Base-by-base conservation (phyloP, 306 rosid genomes). In the Fragaria ananassa region DNA sequence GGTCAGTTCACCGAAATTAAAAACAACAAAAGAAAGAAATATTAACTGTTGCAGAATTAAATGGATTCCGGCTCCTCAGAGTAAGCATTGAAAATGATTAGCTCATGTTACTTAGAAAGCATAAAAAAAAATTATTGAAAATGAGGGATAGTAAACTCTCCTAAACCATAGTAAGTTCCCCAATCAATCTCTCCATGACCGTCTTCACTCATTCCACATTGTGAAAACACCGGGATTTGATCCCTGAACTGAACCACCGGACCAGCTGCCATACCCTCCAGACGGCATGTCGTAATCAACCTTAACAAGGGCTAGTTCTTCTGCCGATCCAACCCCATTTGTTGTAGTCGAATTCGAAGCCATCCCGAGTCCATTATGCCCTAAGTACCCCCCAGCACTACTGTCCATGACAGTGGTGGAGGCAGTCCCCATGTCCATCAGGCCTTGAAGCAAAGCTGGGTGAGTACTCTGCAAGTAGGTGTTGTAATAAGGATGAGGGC, bases 271-370 rank as follows among this genome's bases (percentile, higher is more conserved):
- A 50, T 89, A 90, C 25, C 80, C 87, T 0, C 88, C 97, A 1
- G 86, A 66, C 14, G 86, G 85, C 91, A 92, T 84, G 61, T 89
- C 96, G 46, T 92, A 96, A 77, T 92, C 99, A 39, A 89, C 94
- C 87, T 96, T 92, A 21, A 91, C 98, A 64, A 87, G 69, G 0
- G 88, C 83, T 21, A 88, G 87, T 54, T 92, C 96, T 58, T 89
- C 96, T 1, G 79, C 81, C 1, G 86, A 35, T 6, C 86, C 87
- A 34, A 68, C 80, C 4, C 71, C 83, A n/a, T 76, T 66, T 5
- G 74, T 57, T 8, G 82, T 45, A 10, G 84, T n/a, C 4, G 88
- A 74, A 47, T 80, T 82, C 11, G 90, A 61, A 72, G 80, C 83
- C 86, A 87, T 75, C 39, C 84, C 88, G 21, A 84, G 71, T 17